Percentiles rank a stretch among this genome's conserved stretches.
Evolutionary conservation across 371 early-diverging fungal species (phyloP).

Genomic region (Nematocida sp.): DNA sequence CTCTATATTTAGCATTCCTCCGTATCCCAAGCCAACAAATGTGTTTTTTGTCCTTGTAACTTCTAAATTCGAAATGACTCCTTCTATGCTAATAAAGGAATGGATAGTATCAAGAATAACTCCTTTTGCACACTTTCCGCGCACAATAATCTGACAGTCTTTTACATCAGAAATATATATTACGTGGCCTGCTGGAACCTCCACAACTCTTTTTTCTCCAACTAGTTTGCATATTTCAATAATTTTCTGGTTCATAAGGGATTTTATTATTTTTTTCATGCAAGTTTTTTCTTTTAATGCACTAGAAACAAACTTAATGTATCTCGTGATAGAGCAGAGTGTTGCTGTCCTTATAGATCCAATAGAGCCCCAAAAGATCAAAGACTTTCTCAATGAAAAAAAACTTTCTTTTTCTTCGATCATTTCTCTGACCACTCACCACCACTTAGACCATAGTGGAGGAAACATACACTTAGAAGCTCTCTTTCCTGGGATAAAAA

Average conservation of each 20-base stretch:
- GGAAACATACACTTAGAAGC: slow-evolving; percentile 57
- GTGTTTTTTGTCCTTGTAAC: slow-evolving; percentile 32
- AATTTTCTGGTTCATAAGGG: slow-evolving; percentile 29
- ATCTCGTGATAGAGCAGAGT: slow-evolving; percentile 17
- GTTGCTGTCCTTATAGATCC: slow-evolving; percentile 31
- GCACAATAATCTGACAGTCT: slow-evolving; percentile 22
- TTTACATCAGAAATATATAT: slow-evolving; percentile 36
- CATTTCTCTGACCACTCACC: slow-evolving; percentile 64
- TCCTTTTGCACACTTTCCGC: slow-evolving; percentile 35
- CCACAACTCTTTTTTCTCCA: slow-evolving; percentile 24
- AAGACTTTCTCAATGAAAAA: background rate
- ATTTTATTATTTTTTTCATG: slow-evolving; percentile 32
- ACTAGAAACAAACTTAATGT: slow-evolving; percentile 55
- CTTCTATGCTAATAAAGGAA: background rate
- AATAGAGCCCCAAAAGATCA: slow-evolving; percentile 22
- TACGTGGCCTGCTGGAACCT: slow-evolving; percentile 2
- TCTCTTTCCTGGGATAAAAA: slow-evolving; percentile 29
- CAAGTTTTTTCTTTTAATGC: slow-evolving; percentile 8
- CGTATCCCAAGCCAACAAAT: slow-evolving; percentile 4
- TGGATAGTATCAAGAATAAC: slow-evolving; percentile 29
- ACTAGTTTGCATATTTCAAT: slow-evolving; percentile 30
- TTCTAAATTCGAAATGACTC: slow-evolving; percentile 11
- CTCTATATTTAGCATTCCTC: slow-evolving; percentile 17
- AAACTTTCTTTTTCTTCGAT: background rate
- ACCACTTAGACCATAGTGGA: slow-evolving; percentile 62